A percentile compares a stretch with the other conserved stretches of the same genome.
Evolutionary conservation across 1,139 yeast genomes (phyloP).

Genomic region (Eremothecium sinecaudum): DNA sequence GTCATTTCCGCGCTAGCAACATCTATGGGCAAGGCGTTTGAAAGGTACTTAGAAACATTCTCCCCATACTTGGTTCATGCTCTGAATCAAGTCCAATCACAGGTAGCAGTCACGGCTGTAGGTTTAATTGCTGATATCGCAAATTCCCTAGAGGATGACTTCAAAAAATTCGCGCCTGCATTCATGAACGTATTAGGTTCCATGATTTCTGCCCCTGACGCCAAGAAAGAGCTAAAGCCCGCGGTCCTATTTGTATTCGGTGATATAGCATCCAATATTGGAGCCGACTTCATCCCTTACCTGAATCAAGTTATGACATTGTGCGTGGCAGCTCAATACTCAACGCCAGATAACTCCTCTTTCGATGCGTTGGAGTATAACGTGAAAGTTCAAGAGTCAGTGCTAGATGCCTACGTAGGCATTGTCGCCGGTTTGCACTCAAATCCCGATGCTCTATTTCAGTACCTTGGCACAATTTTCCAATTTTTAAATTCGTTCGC

Average conservation of each 20-base stretch:
- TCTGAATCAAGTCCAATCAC: conserved; percentile 70
- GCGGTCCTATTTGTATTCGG: conserved; percentile 91
- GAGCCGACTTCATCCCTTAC: conserved; percentile 64
- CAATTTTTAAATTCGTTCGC: conserved; percentile 54
- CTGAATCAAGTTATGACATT: conserved; percentile 66
- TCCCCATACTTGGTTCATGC: conserved; percentile 75
- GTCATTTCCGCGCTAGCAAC: conserved; percentile 86
- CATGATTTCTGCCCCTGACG: conserved; percentile 53
- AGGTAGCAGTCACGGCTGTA: conserved; percentile 79
- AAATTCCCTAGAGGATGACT: conserved; percentile 72
- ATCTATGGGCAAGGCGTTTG: conserved; percentile 61
- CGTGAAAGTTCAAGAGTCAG: conserved; percentile 67
- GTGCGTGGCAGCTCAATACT: conserved; percentile 38
- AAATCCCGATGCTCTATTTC: conserved; percentile 54
- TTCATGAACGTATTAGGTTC: conserved; percentile 77
- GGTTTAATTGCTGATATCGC: conserved; percentile 95
- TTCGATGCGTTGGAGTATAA: conserved; percentile 73
- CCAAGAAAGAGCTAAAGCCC: conserved; percentile 76
- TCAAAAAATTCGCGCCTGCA: conserved; percentile 65
- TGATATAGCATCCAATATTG: conserved; percentile 86
- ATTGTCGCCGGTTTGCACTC: conserved; percentile 78
- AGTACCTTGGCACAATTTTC: conserved; percentile 62
- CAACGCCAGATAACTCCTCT: conserved; percentile 46
- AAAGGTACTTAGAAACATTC: conserved; percentile 69
- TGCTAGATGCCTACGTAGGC: conserved; percentile 91